Base-by-base conservation (phyloP, 1,284 basidiomycete genomes). In the Moniliophthora roreri region DNA sequence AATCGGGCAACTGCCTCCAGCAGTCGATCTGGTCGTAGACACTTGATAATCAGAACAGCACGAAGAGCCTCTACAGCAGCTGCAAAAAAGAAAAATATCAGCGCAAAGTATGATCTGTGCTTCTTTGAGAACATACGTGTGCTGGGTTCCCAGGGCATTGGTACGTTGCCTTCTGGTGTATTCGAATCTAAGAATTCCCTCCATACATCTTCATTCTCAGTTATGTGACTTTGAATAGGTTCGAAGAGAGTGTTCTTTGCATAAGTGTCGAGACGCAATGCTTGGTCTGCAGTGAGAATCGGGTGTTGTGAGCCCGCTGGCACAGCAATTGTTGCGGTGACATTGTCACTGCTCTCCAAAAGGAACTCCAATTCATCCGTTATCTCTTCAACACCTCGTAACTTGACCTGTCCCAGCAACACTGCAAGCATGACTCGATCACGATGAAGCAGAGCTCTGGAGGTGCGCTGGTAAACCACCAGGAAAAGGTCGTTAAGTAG, bases 351-450 rank as follows among this genome's bases (percentile, higher is more conserved):
- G 58, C 91, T 88, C 66, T 98, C 95, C 32, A 98, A 76, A 23
- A 98, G 73, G 69, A 95, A 93, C 63, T 95, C 93, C 35, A 97
- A 75, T 66, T 98, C 97, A 26, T 94, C 89, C 1, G 78, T 68
- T 41, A 96, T 86, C 47, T 90, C 87, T 61, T 91, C 90, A 6
- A 84, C 67, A 5, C 87, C 87, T 47, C 91, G 84, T 15, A 95
- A 69, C 68, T 95, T 95, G 60, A 98, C 87, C 67, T 96, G 95
- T 0, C 93, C 91, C 16, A 99, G 80, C 18, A 95, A 82, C 18
- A 96, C 86, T 0, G 93, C 94, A 23, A 98, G 82, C 77, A 97
- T 90, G 54, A 97, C 80, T 60, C 96, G 89, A 65, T 99, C 97
- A 16, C 87, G 82, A 68, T 99, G 92, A 21, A 98, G 80, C 26